phyloP scores from a whole-genome alignment of 306 rosid genomes.

The Glycine tomentella region DNA sequence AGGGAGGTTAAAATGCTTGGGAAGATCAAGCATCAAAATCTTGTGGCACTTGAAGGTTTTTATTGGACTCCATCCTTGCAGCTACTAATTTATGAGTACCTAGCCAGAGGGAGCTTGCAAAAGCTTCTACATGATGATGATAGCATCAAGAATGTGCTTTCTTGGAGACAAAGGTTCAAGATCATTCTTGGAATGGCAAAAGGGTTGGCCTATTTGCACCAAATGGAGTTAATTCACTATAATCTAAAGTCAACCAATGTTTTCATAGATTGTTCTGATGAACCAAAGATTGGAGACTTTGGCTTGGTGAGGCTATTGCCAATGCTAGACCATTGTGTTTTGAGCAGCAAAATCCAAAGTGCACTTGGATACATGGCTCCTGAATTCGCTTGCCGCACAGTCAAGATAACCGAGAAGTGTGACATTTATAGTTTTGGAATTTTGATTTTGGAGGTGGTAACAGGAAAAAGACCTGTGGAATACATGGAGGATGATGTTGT shows the following conservation, averaged over 20 bases:
- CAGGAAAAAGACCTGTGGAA: conserved; percentile 88
- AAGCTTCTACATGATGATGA: conserved; percentile 78
- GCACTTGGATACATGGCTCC: conserved; percentile 98
- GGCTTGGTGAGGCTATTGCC: conserved; percentile 88
- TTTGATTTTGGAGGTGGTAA: conserved; percentile 79
- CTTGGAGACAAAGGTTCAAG: conserved; percentile 87
- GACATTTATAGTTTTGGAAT: conserved; percentile 87
- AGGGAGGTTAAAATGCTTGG: conserved; percentile 77
- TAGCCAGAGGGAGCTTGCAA: conserved; percentile 78
- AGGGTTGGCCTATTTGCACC: conserved; percentile 89
- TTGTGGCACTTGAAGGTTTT: conserved; percentile 85
- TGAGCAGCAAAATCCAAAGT: conserved; percentile 95
- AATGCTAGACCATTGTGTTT: conserved; percentile 75
- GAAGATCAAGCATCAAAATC: conserved; percentile 77
- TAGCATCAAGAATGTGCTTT: conserved; percentile 50
- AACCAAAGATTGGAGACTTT: conserved; percentile 79
- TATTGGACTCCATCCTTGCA: conserved; percentile 90
- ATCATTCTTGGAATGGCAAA: conserved; percentile 90
- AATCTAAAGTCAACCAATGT: conserved; percentile 86
- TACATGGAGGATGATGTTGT: conserved; percentile 95
- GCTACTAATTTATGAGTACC: conserved; percentile 77
- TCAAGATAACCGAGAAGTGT: conserved; percentile 87
- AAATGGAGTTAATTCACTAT: conserved; percentile 74
- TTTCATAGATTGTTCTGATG: conserved; percentile 69
- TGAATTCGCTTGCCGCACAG: conserved; percentile 88